Percentiles rank a stretch among this genome's conserved stretches.
Conservation (phyloP, 1,284 basidiomycete genomes). For the Marasmius sp. region DNA sequence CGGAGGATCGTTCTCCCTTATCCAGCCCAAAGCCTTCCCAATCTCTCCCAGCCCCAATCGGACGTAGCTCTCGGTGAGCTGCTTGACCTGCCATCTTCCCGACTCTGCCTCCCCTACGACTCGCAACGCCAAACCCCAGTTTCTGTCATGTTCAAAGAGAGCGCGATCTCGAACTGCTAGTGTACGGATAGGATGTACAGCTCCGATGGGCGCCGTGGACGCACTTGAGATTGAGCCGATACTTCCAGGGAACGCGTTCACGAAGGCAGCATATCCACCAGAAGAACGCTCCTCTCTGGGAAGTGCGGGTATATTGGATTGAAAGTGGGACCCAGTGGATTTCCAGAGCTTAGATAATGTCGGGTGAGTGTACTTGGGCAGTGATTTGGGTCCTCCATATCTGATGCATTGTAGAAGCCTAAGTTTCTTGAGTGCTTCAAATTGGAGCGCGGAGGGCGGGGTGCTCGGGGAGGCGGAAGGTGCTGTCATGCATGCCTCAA, state of each 20-base stretch:
- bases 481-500: constrained; percentile 74
- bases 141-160: constrained; percentile 6
- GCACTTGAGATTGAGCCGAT: constrained; percentile 25
- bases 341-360: constrained; percentile 60
- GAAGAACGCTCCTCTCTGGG: not conserved
- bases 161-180: constrained; percentile 12
- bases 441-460: constrained; percentile 67
- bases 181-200: constrained; percentile 12
- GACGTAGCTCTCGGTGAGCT: constrained; percentile 76
- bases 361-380: constrained; percentile 70
- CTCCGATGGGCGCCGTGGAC: constrained; percentile 41
- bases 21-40: constrained; percentile 31
- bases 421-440: constrained; percentile 85
- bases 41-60: constrained; percentile 73
- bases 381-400: constrained; percentile 41
- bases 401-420: constrained; percentile 57
- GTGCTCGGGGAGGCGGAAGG: constrained; percentile 46
- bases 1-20: not conserved
- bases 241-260: constrained; percentile 1
- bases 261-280: not conserved
- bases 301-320: constrained; percentile 55
- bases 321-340: constrained; percentile 52
- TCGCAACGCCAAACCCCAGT: constrained; percentile 71
- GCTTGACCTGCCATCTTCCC: constrained; percentile 73
- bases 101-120: constrained; percentile 62